Conservation (phyloP, 139 green algal species). For the Chlorella sorokiniana region DNA sequence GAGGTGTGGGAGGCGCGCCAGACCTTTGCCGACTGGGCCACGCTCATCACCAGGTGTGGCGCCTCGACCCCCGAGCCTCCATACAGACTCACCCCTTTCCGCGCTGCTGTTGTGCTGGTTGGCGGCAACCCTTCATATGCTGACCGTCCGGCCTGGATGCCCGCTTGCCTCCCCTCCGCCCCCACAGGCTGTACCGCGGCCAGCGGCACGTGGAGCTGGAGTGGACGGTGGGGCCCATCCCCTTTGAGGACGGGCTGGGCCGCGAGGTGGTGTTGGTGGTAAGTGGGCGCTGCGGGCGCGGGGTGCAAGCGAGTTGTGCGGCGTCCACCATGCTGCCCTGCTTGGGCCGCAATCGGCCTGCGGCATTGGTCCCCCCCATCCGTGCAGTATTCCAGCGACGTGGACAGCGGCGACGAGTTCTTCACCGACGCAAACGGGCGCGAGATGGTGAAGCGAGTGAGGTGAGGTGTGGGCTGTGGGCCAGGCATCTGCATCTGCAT, state of each 20-base stretch:
- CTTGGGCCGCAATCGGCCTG: too few species aligned
- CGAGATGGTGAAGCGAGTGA: slow-evolving; percentile 62
- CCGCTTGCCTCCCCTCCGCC: background rate
- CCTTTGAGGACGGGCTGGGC: slow-evolving; percentile 59
- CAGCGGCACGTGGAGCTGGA: slow-evolving; percentile 62
- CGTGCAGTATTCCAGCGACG: slow-evolving; percentile 29
- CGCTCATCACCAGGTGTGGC: slow-evolving; percentile 46
- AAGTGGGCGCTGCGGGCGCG: background rate
- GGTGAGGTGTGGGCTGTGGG: background rate
- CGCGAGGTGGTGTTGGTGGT: slow-evolving; percentile 55
- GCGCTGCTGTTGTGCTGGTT: background rate
- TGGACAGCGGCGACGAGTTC: slow-evolving; percentile 44
- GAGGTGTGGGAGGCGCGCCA: slow-evolving; percentile 66
- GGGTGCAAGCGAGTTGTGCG: background rate
- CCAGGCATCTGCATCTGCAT: background rate
- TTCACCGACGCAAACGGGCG: slow-evolving; percentile 80
- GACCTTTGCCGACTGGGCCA: slow-evolving; percentile 53
- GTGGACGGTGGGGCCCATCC: slow-evolving; percentile 80
- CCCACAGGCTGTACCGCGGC: slow-evolving; percentile 49
- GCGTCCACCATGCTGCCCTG: background rate
- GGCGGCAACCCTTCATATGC: background rate
- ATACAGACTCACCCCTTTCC: background rate
- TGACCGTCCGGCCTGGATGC: background rate
- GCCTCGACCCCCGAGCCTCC: background rate
- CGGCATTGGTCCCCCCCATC: background rate